Percentiles rank a stretch among this genome's conserved stretches.
These are phyloP conservation scores for Kuraishia ogatae DNA, from an alignment of 805 yeast genomes.

Conservation along the genomic window DNA sequence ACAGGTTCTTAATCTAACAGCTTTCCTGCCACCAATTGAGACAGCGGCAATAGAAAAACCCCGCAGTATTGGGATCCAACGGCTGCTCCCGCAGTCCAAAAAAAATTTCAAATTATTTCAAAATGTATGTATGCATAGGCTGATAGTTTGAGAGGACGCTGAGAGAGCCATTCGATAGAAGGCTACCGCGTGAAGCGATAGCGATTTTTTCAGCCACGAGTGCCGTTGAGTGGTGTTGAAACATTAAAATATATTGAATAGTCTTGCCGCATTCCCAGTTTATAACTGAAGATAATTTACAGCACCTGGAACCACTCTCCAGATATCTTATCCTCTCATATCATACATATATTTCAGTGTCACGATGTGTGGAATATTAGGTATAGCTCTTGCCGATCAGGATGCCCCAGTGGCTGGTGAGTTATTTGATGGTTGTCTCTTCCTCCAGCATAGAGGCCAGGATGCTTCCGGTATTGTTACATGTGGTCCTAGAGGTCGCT, in stretches of 20 bases:
- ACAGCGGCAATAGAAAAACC: background rate
- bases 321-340: background rate
- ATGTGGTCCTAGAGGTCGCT: conserved; percentile 86
- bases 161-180: background rate
- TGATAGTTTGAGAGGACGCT: background rate
- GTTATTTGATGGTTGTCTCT: conserved; percentile 85
- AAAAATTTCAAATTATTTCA: background rate
- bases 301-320: background rate
- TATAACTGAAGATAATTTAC: background rate
- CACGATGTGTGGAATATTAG: conserved; percentile 91
- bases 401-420: conserved; percentile 75
- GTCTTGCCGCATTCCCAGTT: too few relatives aligned
- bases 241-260: background rate
- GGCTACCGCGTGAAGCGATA: background rate
- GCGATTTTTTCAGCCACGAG: background rate
- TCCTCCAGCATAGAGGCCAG: conserved; percentile 95
- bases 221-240: background rate
- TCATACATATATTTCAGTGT: background rate
- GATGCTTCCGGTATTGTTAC: conserved; percentile 99
- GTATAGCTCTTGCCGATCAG: conserved; percentile 75
- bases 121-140: background rate
- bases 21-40: background rate
- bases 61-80: background rate
- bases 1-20: too few relatives aligned
- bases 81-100: background rate